phyloP scores from a whole-genome alignment of 768 basidiomycete genomes.

The Filobasidium wieringae region DNA sequence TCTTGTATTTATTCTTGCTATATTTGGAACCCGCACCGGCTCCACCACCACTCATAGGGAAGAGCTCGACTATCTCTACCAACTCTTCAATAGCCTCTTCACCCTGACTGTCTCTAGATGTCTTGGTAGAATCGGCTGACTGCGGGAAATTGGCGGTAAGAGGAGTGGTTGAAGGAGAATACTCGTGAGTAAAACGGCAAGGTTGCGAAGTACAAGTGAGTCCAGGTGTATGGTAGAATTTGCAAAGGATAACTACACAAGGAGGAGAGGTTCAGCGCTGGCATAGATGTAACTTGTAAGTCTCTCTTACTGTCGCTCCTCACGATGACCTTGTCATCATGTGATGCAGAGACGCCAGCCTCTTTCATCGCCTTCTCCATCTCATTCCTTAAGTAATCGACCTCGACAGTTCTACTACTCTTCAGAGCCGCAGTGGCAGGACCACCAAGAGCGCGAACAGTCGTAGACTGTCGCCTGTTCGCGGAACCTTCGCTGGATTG shows the following conservation, averaged over 20 bases:
- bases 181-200: constrained; percentile 37
- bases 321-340: background rate
- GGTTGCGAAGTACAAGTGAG: constrained; percentile 37
- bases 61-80: constrained; percentile 26
- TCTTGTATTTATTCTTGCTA: constrained; percentile 32
- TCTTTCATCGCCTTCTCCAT: background rate
- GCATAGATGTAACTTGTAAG: background rate
- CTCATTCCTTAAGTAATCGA: background rate
- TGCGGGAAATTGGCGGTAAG: background rate
- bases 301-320: background rate
- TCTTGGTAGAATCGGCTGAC: background rate
- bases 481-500: background rate
- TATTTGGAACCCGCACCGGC: constrained; percentile 29
- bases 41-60: constrained; percentile 37
- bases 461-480: background rate
- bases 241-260: constrained; percentile 32
- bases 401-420: background rate
- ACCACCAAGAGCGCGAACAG: background rate
- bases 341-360: background rate
- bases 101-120: background rate
- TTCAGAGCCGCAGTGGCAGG: background rate
- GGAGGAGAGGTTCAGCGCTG: background rate
- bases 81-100: constrained; percentile 10
- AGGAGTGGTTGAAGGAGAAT: constrained; percentile 5
- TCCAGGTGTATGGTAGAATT: constrained; percentile 37